phyloP scores from a whole-genome alignment of 2,329 filamentous ascomycete genomes.

The Penicillium fuscoglaucum region DNA sequence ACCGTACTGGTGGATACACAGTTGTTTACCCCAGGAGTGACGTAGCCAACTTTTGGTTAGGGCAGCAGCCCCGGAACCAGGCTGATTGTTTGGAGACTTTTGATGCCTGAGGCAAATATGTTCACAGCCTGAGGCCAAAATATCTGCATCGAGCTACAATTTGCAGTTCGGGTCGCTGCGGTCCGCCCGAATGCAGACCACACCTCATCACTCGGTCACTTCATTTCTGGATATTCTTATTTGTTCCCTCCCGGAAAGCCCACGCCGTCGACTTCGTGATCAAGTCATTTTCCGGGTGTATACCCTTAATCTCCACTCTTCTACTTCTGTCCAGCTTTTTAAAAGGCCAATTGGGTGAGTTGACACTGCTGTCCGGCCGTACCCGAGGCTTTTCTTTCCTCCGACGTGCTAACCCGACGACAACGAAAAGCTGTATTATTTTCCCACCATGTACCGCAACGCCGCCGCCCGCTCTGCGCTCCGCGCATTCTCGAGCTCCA shows the following conservation, averaged over 20 bases:
- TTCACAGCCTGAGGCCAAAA: not conserved
- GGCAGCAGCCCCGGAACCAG: slow-evolving; percentile 22
- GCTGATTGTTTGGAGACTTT: not conserved
- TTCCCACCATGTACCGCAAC: slow-evolving; percentile 47
- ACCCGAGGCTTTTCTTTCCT: slow-evolving; percentile 36
- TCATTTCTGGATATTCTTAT: slow-evolving; percentile 35
- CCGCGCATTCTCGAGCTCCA: slow-evolving; percentile 46
- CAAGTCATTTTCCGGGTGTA: slow-evolving; percentile 34
- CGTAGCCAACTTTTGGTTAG: slow-evolving; percentile 25
- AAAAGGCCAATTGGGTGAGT: slow-evolving; percentile 37
- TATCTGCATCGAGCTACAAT: not conserved
- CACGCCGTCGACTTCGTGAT: slow-evolving; percentile 39
- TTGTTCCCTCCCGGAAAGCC: slow-evolving; percentile 32
- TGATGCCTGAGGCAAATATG: slow-evolving; percentile 28
- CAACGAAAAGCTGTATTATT: slow-evolving; percentile 32
- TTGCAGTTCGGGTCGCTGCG: slow-evolving; percentile 32
- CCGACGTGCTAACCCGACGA: slow-evolving; percentile 32
- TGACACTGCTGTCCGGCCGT: slow-evolving; percentile 18
- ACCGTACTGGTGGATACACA: slow-evolving; percentile 21
- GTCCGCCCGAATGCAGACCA: slow-evolving; percentile 27
- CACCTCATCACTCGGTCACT: slow-evolving; percentile 39
- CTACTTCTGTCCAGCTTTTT: slow-evolving; percentile 20
- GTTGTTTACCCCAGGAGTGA: slow-evolving; percentile 31
- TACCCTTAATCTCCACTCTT: slow-evolving; percentile 33
- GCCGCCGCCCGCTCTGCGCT: slow-evolving; percentile 47